Percentiles rank a stretch among this genome's conserved stretches.
phyloP scores from a whole-genome alignment of 768 basidiomycete species.

The Auriscalpium vulgare region DNA sequence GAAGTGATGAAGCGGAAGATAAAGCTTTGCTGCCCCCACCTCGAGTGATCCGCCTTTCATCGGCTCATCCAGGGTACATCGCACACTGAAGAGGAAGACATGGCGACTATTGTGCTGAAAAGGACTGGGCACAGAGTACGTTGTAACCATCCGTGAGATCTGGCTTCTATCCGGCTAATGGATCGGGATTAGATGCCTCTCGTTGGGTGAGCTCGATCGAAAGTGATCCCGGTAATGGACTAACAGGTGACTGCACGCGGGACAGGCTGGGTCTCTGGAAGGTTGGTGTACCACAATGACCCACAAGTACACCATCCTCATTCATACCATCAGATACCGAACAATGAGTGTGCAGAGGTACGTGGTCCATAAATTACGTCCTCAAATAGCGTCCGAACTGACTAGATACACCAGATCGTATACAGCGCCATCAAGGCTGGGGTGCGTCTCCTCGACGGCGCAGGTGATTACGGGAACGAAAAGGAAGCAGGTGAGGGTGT shows the following conservation, averaged over 20 bases:
- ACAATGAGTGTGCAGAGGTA: slow-evolving; percentile 52
- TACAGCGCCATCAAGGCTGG: slow-evolving; percentile 83
- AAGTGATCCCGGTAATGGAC: too few species aligned
- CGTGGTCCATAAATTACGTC: slow-evolving; percentile 12
- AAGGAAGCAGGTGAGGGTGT: slow-evolving; percentile 79
- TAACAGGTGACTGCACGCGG: too few species aligned
- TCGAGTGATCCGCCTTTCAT: too few species aligned
- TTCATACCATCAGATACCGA: slow-evolving; percentile 39
- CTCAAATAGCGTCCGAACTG: not conserved
- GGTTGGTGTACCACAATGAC: slow-evolving; percentile 25
- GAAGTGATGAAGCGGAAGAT: too few species aligned
- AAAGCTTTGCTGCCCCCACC: too few species aligned
- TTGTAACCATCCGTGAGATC: not conserved
- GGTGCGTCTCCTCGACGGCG: slow-evolving; percentile 82
- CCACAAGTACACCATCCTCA: not conserved
- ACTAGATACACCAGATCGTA: slow-evolving; percentile 45
- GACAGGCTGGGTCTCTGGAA: slow-evolving; percentile 66
- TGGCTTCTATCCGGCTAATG: not conserved
- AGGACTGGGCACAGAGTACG: slow-evolving; percentile 53
- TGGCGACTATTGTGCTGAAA: slow-evolving; percentile 48
- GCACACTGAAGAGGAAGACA: slow-evolving; percentile 14
- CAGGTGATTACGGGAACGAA: slow-evolving; percentile 86
- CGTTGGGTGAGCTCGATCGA: slow-evolving; percentile 43
- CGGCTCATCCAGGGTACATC: too few species aligned
- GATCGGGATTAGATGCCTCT: slow-evolving; percentile 49